Conservation (phyloP, 129 eudicot genomes). For the Silybum marianum region DNA sequence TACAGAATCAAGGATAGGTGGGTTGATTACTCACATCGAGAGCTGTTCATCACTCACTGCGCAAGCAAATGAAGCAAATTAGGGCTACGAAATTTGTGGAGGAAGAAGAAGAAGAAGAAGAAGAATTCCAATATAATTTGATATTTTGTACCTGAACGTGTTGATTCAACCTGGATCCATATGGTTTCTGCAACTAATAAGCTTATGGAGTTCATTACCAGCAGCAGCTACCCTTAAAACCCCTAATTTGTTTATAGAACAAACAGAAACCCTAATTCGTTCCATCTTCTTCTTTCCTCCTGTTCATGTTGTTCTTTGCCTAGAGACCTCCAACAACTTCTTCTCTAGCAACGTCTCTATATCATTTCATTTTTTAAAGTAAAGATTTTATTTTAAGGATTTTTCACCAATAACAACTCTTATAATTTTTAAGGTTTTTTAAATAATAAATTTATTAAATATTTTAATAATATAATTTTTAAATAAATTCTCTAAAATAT, state of each 20-base stretch:
- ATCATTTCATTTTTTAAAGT: too few species aligned
- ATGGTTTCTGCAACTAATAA: slow-evolving; percentile 57
- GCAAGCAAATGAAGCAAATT: not conserved
- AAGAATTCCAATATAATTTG: not conserved
- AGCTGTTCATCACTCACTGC: slow-evolving; percentile 75
- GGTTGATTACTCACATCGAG: slow-evolving; percentile 49
- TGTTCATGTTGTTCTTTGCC: not conserved
- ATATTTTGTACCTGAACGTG: slow-evolving; percentile 56
- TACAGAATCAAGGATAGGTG: not conserved
- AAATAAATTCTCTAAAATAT: too few species aligned
- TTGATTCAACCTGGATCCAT: slow-evolving; percentile 67
- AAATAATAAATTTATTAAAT: too few species aligned
- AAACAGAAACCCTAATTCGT: not conserved
- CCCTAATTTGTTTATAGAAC: not conserved
- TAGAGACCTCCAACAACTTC: too few species aligned
- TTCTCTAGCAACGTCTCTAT: too few species aligned
- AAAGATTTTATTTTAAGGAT: too few species aligned
- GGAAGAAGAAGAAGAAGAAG: not conserved
- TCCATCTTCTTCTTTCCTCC: too few species aligned
- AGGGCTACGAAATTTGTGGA: not conserved
- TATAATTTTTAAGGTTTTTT: too few species aligned
- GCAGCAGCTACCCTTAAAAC: not conserved
- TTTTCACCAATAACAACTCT: too few species aligned
- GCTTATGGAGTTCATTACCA: slow-evolving; percentile 23
- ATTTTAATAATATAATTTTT: too few species aligned